Evolutionary conservation across 2,329 filamentous ascomycete species (phyloP).

Genomic region (Sphaerulina vaccinii): DNA sequence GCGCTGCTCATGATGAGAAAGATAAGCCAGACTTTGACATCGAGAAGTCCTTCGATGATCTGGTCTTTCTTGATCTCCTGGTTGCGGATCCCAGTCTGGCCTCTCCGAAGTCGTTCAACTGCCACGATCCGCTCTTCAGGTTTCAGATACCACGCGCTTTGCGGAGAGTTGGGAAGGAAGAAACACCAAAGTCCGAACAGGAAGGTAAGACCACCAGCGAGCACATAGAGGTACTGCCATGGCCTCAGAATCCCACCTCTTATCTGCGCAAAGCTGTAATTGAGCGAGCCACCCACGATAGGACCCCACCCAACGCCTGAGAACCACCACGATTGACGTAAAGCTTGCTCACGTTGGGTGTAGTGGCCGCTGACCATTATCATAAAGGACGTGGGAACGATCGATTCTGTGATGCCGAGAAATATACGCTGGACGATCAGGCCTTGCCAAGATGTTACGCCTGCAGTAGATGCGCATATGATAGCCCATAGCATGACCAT

Average conservation of each 20-base stretch:
- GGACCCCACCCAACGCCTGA: conserved; percentile 1
- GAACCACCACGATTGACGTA: conserved; percentile 9
- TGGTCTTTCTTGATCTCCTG: conserved; percentile 47
- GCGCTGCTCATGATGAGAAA: conserved; percentile 6
- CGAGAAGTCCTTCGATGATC: conserved; percentile 54
- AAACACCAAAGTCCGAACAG: conserved; percentile 6
- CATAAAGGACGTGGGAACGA: conserved; percentile 49
- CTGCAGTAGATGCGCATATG: neutral
- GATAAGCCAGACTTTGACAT: conserved; percentile 55
- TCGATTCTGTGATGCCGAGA: conserved; percentile 1
- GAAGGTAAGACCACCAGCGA: conserved; percentile 1
- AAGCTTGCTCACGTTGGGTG: conserved; percentile 14
- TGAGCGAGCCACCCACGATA: neutral
- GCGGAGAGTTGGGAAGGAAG: conserved; percentile 14
- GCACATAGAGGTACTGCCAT: conserved; percentile 49
- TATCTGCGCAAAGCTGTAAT: neutral
- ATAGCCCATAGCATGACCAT: conserved; percentile 6
- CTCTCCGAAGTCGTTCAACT: neutral
- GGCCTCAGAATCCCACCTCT: conserved; percentile 35
- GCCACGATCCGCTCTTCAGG: neutral
- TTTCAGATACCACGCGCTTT: neutral
- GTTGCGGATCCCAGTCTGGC: neutral
- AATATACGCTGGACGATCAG: conserved; percentile 27
- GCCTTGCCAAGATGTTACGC: conserved; percentile 41
- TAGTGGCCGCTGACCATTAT: conserved; percentile 35